Conservation (phyloP, 139 green algal species). For the Helicosporidium sp. region DNA sequence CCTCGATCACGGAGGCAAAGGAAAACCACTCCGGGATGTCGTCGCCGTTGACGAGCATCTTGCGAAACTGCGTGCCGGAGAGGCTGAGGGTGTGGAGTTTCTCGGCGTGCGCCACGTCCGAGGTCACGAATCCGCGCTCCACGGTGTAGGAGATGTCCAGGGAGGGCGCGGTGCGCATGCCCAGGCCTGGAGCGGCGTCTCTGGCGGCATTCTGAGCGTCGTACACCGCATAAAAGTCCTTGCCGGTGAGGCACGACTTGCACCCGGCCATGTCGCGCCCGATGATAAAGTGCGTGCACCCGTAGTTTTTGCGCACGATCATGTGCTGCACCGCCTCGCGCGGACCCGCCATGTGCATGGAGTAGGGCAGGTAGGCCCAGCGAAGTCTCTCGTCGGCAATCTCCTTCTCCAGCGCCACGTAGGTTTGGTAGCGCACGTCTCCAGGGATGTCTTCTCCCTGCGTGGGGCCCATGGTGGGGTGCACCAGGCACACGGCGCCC, state of each 20-base stretch:
- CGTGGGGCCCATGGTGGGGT: conserved; percentile 75
- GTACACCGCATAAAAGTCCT: conserved; percentile 75
- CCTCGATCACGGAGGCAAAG: conserved; percentile 81
- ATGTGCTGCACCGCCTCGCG: conserved; percentile 88
- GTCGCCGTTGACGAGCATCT: conserved; percentile 66
- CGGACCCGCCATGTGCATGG: conserved; percentile 86
- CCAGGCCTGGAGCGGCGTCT: conserved; percentile 43
- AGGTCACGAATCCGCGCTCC: conserved; percentile 74
- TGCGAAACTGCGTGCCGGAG: conserved; percentile 78
- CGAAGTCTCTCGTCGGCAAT: conserved; percentile 48
- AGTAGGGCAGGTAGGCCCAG: conserved; percentile 87
- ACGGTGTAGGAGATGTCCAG: conserved; percentile 74
- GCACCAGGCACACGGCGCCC: conserved; percentile 61
- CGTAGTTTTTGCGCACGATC: conserved; percentile 88
- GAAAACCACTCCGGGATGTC: conserved; percentile 96
- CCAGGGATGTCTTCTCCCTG: conserved; percentile 92
- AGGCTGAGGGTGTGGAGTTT: conserved; percentile 60
- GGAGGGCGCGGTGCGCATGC: conserved; percentile 70
- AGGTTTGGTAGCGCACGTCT: conserved; percentile 78
- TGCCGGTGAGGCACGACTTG: conserved; percentile 59
- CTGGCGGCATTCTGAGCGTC: conserved; percentile 35
- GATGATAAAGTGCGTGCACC: conserved; percentile 92
- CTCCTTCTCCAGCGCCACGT: conserved; percentile 82
- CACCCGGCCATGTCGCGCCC: conserved; percentile 81
- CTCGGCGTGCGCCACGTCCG: conserved; percentile 53